These are phyloP conservation scores for Euphorbia lathyris DNA, from an alignment of 345 rosid species.

Conservation along the genomic window DNA sequence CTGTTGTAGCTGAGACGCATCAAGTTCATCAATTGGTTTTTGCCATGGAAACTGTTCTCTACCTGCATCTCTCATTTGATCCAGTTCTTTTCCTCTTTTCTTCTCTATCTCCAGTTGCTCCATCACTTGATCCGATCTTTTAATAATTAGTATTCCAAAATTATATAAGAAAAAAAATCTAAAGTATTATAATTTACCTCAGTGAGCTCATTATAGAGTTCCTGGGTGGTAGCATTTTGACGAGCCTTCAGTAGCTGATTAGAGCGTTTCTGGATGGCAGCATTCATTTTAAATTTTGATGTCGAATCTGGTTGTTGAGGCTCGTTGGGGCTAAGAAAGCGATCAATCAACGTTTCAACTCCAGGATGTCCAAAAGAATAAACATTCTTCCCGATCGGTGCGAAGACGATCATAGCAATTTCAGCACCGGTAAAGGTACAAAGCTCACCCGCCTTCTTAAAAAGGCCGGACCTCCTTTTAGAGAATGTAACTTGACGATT, in stretches of 20 bases:
- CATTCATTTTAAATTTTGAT: too few species aligned
- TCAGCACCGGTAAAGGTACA: conserved; percentile 27
- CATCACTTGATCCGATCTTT: neutral
- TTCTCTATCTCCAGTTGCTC: conserved; percentile 17
- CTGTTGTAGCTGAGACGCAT: conserved; percentile 13
- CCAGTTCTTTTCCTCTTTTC: conserved; percentile 12
- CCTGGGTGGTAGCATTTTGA: conserved; percentile 35
- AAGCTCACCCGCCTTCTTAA: conserved; percentile 29
- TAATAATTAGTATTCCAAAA: neutral
- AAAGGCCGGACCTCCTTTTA: conserved; percentile 24
- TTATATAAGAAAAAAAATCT: neutral
- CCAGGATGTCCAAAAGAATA: conserved; percentile 28
- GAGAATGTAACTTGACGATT: conserved; percentile 29
- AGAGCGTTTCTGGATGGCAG: too few species aligned
- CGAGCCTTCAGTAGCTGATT: too few species aligned
- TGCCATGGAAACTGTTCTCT: too few species aligned
- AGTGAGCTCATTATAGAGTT: conserved; percentile 42
- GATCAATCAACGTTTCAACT: conserved; percentile 17
- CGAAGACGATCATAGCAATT: conserved; percentile 22
- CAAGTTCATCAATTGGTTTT: neutral
- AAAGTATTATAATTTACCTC: conserved; percentile 12
- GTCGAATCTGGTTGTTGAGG: too few species aligned
- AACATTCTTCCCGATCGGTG: conserved; percentile 26
- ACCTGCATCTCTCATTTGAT: conserved; percentile 2
- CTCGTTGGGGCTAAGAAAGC: conserved; percentile 22